Evolutionary conservation across 2,329 filamentous ascomycete genomes (phyloP), one percentile per base, ranked within the genome.

Genomic region (Colletotrichum truncatum): DNA sequence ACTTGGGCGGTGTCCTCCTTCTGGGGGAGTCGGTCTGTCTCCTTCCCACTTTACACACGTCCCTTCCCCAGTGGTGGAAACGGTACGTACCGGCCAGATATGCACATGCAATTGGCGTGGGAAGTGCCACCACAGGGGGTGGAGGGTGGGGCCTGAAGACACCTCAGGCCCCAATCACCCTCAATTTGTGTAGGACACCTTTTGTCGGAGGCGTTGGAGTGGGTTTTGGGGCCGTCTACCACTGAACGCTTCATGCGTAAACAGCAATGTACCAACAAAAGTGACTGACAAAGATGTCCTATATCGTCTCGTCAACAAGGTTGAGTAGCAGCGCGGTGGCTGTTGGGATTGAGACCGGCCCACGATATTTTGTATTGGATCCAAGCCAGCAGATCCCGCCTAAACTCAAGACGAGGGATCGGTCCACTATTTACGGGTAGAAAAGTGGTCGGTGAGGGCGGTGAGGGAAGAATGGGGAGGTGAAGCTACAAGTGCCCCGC

Each of bases 361-460:
- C 25, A 45, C 49, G 32, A 54, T 61, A 38, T 34, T 23, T 21
- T 49, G 34, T 59, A 21, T 16, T 26, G n/a, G 49, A 54, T 8
- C 48, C 38, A 23, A 60, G 25, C 30, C 57, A 36, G 63, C 57
- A 59, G 49, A 66, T 51, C 41, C 49, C 41, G 43, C 62, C 45
- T 48, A 18, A 34, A 51, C 51, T 23, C 43, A 43, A 41, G 32
- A 43, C 21, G 36, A 45, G 57, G 61, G 58, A 32, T 30, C 28
- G 28, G 25, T 45, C 49, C 57, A 56, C 49, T 32, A 4, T 66
- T 56, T 46, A 66, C 51, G 43, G 57, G 36, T 49, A 62, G 46
- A 49, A 66, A 48, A 65, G 41, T 61, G 57, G 57, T 49, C 43
- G 28, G 28, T 48, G 57, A 65, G 62, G 58, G 62, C 62, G 57